phyloP scores from a whole-genome alignment of 139 green algal species.

The Coelastrella sp. region DNA sequence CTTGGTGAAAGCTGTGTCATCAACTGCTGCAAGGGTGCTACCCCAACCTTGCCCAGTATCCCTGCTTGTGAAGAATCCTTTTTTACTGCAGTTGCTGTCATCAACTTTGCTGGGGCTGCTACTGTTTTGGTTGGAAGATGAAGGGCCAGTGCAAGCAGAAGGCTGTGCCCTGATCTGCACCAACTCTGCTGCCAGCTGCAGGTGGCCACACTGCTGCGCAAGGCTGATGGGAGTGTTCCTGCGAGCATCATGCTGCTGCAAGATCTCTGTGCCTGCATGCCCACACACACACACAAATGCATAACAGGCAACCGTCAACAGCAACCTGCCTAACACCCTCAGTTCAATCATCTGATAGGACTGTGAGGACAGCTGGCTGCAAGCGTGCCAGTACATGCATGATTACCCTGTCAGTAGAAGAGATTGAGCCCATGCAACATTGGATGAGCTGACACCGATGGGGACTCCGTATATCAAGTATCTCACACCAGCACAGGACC shows the following conservation, averaged over 20 bases:
- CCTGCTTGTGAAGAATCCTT: too few relatives aligned
- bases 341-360: too few relatives aligned
- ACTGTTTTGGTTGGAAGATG: neutral
- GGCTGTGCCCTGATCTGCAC: neutral
- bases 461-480: neutral
- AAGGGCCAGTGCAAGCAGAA: too few relatives aligned
- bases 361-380: too few relatives aligned
- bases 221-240: neutral
- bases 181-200: slow-evolving; percentile 11
- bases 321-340: neutral
- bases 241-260: slow-evolving; percentile 18
- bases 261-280: neutral
- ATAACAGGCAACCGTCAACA: neutral
- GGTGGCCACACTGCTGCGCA: neutral
- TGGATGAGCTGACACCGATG: neutral
- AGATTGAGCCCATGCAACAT: neutral
- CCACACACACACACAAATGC: neutral
- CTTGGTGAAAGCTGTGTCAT: too few relatives aligned
- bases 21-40: too few relatives aligned
- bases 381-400: too few relatives aligned
- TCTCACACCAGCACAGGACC: neutral
- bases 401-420: neutral
- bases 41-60: too few relatives aligned
- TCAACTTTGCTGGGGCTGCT: neutral
- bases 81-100: neutral